phyloP scores from a whole-genome alignment of 139 green algal genomes.

The Picochlorum sp. region DNA sequence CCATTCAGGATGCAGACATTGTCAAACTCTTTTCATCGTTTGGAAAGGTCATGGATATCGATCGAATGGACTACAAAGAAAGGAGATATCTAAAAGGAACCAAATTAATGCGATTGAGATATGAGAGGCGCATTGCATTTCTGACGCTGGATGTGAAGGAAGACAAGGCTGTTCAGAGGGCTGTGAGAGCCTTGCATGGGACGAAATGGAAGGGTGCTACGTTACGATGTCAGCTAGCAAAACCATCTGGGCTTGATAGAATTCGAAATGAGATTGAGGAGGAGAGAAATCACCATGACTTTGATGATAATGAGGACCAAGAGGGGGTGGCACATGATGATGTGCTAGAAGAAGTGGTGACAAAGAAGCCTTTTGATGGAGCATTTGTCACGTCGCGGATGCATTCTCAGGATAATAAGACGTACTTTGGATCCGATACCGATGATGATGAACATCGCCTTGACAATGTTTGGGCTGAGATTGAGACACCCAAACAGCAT shows the following conservation, averaged over 20 bases:
- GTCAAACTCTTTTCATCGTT: conserved; percentile 42
- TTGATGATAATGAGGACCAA: background rate
- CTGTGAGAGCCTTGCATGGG: conserved; percentile 42
- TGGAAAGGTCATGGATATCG: conserved; percentile 28
- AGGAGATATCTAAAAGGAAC: conserved; percentile 2
- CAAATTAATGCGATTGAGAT: background rate
- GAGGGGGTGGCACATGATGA: background rate
- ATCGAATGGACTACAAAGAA: conserved; percentile 27
- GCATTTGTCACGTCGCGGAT: background rate
- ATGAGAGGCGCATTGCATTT: conserved; percentile 41
- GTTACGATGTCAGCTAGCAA: conserved; percentile 21
- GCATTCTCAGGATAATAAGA: background rate
- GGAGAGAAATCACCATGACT: background rate
- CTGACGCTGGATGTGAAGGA: conserved; percentile 40
- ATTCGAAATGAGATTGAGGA: background rate
- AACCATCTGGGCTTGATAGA: conserved; percentile 8
- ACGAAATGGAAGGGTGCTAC: conserved; percentile 40
- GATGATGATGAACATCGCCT: background rate
- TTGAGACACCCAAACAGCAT: background rate
- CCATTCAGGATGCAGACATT: conserved; percentile 25
- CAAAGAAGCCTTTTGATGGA: too few species aligned
- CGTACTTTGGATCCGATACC: background rate
- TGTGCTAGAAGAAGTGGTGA: background rate
- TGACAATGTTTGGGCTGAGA: background rate
- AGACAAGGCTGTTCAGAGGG: conserved; percentile 15